A percentile compares a stretch with the other conserved stretches of the same genome.
These are phyloP conservation scores for Aspergillus sp. DNA, from an alignment of 2,329 filamentous ascomycete genomes.

Conservation along the genomic window DNA sequence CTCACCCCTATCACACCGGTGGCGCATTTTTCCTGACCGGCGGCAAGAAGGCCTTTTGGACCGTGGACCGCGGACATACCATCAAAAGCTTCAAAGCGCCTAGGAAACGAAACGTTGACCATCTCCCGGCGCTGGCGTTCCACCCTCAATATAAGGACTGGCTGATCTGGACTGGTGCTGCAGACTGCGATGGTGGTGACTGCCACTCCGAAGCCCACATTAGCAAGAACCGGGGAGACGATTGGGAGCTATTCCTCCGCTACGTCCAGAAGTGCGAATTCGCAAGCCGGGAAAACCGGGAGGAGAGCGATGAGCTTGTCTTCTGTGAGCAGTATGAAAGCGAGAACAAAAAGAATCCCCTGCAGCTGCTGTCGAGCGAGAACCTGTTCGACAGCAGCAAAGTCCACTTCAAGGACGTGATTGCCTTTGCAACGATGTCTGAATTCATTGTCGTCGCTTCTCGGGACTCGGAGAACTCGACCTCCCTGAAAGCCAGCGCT, in stretches of 20 bases:
- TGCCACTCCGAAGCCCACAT: slow-evolving; percentile 70
- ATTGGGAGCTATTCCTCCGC: slow-evolving; percentile 66
- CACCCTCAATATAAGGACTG: slow-evolving; percentile 79
- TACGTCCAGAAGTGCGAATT: slow-evolving; percentile 81
- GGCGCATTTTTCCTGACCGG: slow-evolving; percentile 76
- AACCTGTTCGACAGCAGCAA: slow-evolving; percentile 64
- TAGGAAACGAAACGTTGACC: slow-evolving; percentile 44
- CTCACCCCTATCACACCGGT: slow-evolving; percentile 74
- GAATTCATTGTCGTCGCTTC: slow-evolving; percentile 91
- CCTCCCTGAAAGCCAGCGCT: slow-evolving; percentile 65
- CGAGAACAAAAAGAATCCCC: slow-evolving; percentile 52
- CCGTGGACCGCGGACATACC: slow-evolving; percentile 64
- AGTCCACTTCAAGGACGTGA: slow-evolving; percentile 59
- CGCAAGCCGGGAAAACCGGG: slow-evolving; percentile 54
- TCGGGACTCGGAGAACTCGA: slow-evolving; percentile 50
- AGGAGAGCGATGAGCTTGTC: slow-evolving; percentile 54
- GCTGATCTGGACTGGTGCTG: slow-evolving; percentile 76
- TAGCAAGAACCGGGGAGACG: slow-evolving; percentile 65
- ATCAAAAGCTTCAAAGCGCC: slow-evolving; percentile 68
- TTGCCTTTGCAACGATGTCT: slow-evolving; percentile 86
- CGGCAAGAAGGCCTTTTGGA: slow-evolving; percentile 63
- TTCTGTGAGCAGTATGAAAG: slow-evolving; percentile 56
- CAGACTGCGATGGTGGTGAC: slow-evolving; percentile 54
- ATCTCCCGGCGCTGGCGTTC: slow-evolving; percentile 57
- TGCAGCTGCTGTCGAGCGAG: slow-evolving; percentile 65